Conservation (phyloP, 1,284 basidiomycete genomes). For the Golubevia sp. region DNA sequence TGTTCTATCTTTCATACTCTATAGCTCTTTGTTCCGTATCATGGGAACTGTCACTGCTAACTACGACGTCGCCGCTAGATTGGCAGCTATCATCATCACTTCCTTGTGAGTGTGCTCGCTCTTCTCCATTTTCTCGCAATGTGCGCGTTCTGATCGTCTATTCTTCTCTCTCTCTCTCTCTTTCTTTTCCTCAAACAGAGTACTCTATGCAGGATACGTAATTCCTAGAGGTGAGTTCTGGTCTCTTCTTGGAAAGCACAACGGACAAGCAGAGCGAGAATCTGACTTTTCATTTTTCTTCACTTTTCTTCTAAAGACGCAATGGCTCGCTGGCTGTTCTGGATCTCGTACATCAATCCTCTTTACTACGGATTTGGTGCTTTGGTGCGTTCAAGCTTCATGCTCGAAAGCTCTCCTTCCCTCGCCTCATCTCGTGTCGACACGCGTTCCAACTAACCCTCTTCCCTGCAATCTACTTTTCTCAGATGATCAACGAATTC, state of each 20-base stretch:
- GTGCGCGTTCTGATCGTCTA: conserved; percentile 2
- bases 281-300: neutral
- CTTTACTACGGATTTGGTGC: conserved; percentile 44
- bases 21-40: conserved; percentile 37
- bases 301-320: neutral
- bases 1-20: conserved; percentile 64
- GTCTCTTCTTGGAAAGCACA: too few relatives aligned
- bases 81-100: conserved; percentile 43
- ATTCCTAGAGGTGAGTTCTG: conserved; percentile 38
- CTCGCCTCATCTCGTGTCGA: too few relatives aligned
- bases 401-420: too few relatives aligned
- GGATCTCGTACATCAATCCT: conserved; percentile 6
- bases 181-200: too few relatives aligned
- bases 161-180: conserved; percentile 59
- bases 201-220: conserved; percentile 35
- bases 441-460: too few relatives aligned
- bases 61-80: conserved; percentile 15
- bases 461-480: neutral
- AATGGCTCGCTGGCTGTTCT: too few relatives aligned
- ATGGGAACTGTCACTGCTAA: conserved; percentile 3
- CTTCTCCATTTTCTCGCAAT: too few relatives aligned
- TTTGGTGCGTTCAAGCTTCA: conserved; percentile 15
- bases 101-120: too few relatives aligned
- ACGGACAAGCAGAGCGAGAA: too few relatives aligned
- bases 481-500: conserved; percentile 46